Evolutionary conservation across 2,329 filamentous ascomycete genomes (phyloP).

Genomic region (Aspergillus alliaceus): DNA sequence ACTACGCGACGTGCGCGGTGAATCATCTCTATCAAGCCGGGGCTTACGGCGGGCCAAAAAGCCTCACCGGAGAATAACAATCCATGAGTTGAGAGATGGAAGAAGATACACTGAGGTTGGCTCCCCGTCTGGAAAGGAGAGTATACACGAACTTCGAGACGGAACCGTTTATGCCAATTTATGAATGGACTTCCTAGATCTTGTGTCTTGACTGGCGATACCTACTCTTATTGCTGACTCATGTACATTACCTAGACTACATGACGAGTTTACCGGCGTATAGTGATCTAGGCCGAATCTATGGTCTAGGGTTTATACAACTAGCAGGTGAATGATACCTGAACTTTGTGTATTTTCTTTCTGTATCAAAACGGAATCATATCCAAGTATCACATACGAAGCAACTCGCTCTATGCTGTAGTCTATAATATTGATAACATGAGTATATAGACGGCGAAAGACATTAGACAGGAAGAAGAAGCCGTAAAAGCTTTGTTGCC

Average conservation of each 20-base stretch:
- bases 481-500: not conserved
- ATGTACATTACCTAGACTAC: not conserved
- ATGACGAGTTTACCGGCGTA: not conserved
- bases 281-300: not conserved
- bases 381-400: not conserved
- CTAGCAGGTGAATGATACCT: not conserved
- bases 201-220: not conserved
- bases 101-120: conserved; percentile 42
- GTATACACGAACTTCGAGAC: conserved; percentile 44
- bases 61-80: conserved; percentile 37
- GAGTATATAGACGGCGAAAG: not conserved
- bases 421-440: conserved; percentile 2
- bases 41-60: conserved; percentile 29
- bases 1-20: conserved; percentile 17
- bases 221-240: not conserved
- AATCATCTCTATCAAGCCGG: conserved; percentile 22
- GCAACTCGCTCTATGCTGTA: not conserved
- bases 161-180: conserved; percentile 45
- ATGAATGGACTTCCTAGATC: not conserved
- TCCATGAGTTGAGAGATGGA: conserved; percentile 45
- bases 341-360: not conserved
- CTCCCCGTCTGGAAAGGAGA: conserved; percentile 36
- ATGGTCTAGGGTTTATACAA: no score
- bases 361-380: not conserved
- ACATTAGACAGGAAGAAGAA: not conserved